A percentile compares a stretch with the other conserved stretches of the same genome.
phyloP scores from a whole-genome alignment of 176 grass and related monocot species.

The Bothriochloa decipiens region DNA sequence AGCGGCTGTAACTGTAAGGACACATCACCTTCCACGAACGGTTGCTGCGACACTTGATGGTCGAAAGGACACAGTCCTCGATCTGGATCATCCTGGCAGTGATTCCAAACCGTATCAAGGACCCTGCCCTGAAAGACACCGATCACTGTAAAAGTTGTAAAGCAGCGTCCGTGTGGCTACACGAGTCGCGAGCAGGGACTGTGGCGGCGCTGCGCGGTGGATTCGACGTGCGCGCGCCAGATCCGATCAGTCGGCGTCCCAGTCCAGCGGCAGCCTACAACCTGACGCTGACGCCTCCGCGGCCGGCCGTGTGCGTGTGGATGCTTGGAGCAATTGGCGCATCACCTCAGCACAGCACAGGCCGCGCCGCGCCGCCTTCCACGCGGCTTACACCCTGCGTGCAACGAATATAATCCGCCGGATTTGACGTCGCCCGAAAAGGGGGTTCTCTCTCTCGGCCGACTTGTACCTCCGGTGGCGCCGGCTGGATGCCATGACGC shows the following conservation, averaged over 20 bases:
- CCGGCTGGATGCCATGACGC: not conserved
- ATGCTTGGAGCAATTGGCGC: not conserved
- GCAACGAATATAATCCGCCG: slow-evolving; percentile 9
- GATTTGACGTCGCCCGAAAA: not conserved
- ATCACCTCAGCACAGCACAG: not conserved
- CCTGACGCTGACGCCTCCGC: not conserved
- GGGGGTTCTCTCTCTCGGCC: not conserved
- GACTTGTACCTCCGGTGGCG: slow-evolving; percentile 12
- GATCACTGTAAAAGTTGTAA: not conserved
- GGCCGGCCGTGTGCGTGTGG: not conserved
- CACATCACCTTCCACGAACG: slow-evolving; percentile 42
- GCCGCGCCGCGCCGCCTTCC: slow-evolving; percentile 13
- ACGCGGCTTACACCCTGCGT: slow-evolving; percentile 27
- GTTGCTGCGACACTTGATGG: slow-evolving; percentile 13
- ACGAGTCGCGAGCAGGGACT: not conserved
- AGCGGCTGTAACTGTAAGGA: slow-evolving; percentile 36
- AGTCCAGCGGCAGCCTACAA: not conserved
- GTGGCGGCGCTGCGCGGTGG: slow-evolving; percentile 6
- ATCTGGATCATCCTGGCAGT: slow-evolving; percentile 22
- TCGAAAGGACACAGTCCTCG: slow-evolving; percentile 9
- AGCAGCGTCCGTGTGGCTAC: not conserved
- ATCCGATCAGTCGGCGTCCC: slow-evolving; percentile 7
- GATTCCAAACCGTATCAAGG: not conserved
- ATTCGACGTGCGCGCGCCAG: not conserved
- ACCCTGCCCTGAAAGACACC: not conserved